These are phyloP conservation scores for Peniophora sp. DNA, from an alignment of 1,284 basidiomycete genomes.

Conservation along the genomic window DNA sequence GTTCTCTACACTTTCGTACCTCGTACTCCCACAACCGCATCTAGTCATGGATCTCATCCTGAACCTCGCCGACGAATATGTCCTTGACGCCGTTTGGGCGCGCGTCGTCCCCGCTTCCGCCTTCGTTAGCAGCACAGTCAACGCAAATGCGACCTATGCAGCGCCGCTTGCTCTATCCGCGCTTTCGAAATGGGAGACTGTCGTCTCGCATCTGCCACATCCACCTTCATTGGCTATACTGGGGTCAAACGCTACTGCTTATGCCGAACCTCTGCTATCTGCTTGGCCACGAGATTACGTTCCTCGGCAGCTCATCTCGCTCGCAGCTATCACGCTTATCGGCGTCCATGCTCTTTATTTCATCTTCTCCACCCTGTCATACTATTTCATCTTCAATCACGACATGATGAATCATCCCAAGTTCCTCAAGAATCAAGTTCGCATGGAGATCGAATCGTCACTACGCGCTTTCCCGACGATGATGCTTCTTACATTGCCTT, in stretches of 20 bases:
- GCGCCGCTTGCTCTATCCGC: slow-evolving; percentile 21
- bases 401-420: slow-evolving; percentile 94
- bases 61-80: slow-evolving; percentile 59
- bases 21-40: too few relatives aligned
- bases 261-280: slow-evolving; percentile 33
- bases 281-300: slow-evolving; percentile 79
- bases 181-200: slow-evolving; percentile 39
- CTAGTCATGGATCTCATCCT: slow-evolving; percentile 78
- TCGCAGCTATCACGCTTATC: slow-evolving; percentile 68
- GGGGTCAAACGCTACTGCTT: slow-evolving; percentile 6
- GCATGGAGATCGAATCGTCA: slow-evolving; percentile 75
- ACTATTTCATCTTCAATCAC: slow-evolving; percentile 88
- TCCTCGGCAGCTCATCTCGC: slow-evolving; percentile 72
- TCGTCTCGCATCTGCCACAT: slow-evolving; percentile 52
- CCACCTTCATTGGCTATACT: slow-evolving; percentile 30
- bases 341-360: slow-evolving; percentile 86
- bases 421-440: slow-evolving; percentile 85
- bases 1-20: too few relatives aligned
- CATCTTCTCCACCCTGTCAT: slow-evolving; percentile 78
- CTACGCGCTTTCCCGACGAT: slow-evolving; percentile 78
- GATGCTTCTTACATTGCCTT: slow-evolving; percentile 81
- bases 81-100: slow-evolving; percentile 78
- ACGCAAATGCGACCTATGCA: slow-evolving; percentile 18
- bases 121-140: slow-evolving; percentile 22
- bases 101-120: slow-evolving; percentile 65